Conservation (phyloP, 2,329 filamentous ascomycete genomes). For the Onygenales sp. region DNA sequence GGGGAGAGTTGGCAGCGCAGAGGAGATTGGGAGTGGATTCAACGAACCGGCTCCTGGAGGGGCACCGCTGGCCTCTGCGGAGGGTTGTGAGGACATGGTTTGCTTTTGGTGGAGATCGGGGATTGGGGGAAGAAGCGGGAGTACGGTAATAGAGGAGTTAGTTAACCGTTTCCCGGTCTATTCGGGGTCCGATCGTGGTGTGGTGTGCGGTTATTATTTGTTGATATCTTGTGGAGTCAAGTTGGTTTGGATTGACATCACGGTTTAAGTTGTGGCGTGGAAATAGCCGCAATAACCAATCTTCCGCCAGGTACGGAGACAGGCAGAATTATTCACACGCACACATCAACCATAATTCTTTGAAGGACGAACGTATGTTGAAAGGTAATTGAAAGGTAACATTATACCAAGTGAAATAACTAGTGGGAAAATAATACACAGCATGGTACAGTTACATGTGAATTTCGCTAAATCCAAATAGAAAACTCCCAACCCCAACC, state of each 20-base stretch:
- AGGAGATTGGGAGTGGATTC: neutral
- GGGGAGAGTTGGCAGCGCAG: neutral
- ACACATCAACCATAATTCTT: neutral
- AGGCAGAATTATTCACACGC: neutral
- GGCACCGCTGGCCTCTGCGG: slow-evolving; percentile 17
- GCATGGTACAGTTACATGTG: too few species aligned
- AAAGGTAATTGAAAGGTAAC: neutral
- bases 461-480: too few species aligned
- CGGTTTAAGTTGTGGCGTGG: neutral
- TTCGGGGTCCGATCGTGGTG: neutral
- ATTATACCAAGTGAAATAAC: neutral
- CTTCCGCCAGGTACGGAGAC: too few species aligned
- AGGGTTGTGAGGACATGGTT: slow-evolving; percentile 7
- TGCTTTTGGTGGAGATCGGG: neutral
- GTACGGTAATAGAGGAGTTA: neutral
- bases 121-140: neutral
- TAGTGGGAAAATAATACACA: too few species aligned
- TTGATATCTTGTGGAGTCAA: neutral
- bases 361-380: neutral
- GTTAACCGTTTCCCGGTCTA: neutral
- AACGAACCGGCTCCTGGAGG: slow-evolving; percentile 15
- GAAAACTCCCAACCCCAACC: neutral
- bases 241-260: neutral
- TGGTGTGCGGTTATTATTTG: neutral
- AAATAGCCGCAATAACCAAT: neutral